These are phyloP conservation scores for Lodderomyces theae DNA, from an alignment of 1,139 yeast genomes.

Conservation along the genomic window DNA sequence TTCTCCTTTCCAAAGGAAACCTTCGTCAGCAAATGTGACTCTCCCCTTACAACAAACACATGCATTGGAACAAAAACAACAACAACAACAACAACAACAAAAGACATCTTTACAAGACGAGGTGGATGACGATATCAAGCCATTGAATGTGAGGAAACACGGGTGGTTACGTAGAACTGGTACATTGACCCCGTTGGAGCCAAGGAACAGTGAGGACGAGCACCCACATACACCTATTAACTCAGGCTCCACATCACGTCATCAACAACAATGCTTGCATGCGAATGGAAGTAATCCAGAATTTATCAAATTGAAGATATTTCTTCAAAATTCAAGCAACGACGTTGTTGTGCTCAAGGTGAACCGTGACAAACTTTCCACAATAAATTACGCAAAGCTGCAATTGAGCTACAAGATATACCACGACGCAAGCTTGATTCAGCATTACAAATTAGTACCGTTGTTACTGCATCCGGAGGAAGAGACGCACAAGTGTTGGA, in stretches of 20 bases:
- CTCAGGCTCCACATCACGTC: neutral
- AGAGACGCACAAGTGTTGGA: neutral
- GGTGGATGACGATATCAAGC: neutral
- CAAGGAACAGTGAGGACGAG: too few relatives aligned
- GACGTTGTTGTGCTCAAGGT: constrained; percentile 34
- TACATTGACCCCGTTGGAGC: neutral
- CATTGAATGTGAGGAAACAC: neutral
- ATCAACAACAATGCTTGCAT: constrained; percentile 3
- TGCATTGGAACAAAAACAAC: neutral
- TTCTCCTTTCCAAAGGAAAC: neutral
- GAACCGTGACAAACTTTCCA: constrained; percentile 24
- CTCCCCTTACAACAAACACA: neutral
- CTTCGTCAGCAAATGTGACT: neutral
- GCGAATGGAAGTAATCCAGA: too few relatives aligned
- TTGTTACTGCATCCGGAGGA: constrained; percentile 19
- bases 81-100: neutral
- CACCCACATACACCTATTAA: too few relatives aligned
- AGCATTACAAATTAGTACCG: constrained; percentile 26
- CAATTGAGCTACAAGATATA: constrained; percentile 33
- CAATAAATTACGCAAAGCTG: constrained; percentile 31
- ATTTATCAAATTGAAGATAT: constrained; percentile 31
- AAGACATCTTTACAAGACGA: neutral
- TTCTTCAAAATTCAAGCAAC: constrained; percentile 29
- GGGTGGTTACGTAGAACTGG: neutral
- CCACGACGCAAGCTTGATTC: constrained; percentile 29